These are phyloP conservation scores for Haplographium delicatum DNA, from an alignment of 495 filamentous ascomycete species.

Conservation along the genomic window DNA sequence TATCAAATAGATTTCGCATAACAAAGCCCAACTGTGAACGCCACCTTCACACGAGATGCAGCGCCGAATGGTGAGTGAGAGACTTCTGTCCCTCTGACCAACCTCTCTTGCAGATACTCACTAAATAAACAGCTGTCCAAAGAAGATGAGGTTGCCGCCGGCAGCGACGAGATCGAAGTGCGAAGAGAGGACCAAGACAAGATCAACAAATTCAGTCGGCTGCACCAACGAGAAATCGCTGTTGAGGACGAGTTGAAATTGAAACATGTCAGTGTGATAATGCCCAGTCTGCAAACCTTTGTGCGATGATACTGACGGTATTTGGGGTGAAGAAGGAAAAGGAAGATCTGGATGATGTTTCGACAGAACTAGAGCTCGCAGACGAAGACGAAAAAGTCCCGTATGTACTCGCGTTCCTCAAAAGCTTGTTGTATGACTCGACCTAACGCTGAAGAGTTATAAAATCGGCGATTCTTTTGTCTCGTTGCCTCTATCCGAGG, in stretches of 20 bases:
- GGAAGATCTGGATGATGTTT: constrained; percentile 91
- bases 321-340: constrained; percentile 81
- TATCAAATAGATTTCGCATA: neutral
- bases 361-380: constrained; percentile 83
- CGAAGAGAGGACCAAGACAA: constrained; percentile 96
- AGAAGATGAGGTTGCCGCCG: constrained; percentile 75
- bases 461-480: constrained; percentile 96
- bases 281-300: neutral
- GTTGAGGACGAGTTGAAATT: constrained; percentile 76
- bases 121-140: constrained; percentile 64
- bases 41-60: constrained; percentile 16
- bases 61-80: constrained; percentile 21
- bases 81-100: neutral
- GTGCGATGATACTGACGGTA: neutral
- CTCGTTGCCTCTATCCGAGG: constrained; percentile 74
- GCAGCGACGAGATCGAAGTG: constrained; percentile 78
- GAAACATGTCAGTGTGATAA: constrained; percentile 62
- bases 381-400: constrained; percentile 92
- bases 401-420: constrained; percentile 42
- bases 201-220: constrained; percentile 94
- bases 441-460: constrained; percentile 56
- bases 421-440: neutral
- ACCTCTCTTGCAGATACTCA: neutral
- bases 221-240: constrained; percentile 77
- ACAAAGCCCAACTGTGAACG: neutral